Evolutionary conservation across 2,329 filamentous ascomycete genomes (phyloP), one percentile per base, ranked within the genome.

Genomic region (Alternaria sp.): DNA sequence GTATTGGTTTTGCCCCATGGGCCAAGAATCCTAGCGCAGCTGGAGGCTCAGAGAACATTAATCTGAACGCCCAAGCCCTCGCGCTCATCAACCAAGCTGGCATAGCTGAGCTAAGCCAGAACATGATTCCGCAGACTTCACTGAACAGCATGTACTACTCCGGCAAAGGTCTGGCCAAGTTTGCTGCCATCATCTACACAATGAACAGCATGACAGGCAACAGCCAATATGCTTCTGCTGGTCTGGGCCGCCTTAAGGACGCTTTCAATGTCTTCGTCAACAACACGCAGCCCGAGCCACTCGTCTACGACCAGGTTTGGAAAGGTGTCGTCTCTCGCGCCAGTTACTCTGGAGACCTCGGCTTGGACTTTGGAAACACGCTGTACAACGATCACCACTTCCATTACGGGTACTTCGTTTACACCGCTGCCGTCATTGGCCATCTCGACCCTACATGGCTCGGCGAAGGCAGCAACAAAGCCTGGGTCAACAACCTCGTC

Each of bases 81-180:
- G 77, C 83, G 4, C 81, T 83, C 1, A 90, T 96, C 59, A 83
- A 84, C 49, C 83, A 85, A 8, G 84, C 89, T 9, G 91, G 92
- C 0, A 83, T 85, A 12, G 84, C 85, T 17, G 96, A 99, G 79
- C 83, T 97, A 1, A 86, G 87, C 2, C 90, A 97, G 79, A 86
- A 96, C 76, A 92, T 97, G 77, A 80, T 84, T 26, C 80, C 82
- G 1, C 92, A 97, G 77, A 89, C 90, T 4, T 88, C 96, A 70
- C 83, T 94, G 25, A 87, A 96, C 78, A 97, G 94, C 54, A 96
- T 97, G 91, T 99, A 99, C 80, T 98, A 91, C 79, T 92, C 91
- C 73, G 96, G 96, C 71, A 80, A 80, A 68, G 83, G 77, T 0
- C 71, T 81, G 12, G 79, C 77, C 17, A 81, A 81, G 61, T 85